Conservation (phyloP, 148 eudicot species). For the Dianthus caryophyllus region DNA sequence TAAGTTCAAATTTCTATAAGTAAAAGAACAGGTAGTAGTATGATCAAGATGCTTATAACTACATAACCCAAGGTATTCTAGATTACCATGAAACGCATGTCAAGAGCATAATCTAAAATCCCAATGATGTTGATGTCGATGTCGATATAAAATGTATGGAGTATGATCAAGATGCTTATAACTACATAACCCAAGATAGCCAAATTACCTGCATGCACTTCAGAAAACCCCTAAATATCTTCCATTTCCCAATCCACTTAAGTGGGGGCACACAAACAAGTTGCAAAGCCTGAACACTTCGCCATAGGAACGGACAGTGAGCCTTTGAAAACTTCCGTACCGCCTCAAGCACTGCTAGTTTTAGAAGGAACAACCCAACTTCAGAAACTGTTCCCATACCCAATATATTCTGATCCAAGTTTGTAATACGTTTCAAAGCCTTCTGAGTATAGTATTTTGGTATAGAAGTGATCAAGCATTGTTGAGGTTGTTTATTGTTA, state of each 20-base stretch:
- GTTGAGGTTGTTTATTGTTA: slow-evolving; percentile 24
- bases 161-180: too few relatives aligned
- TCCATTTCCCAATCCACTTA: slow-evolving; percentile 57
- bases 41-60: too few relatives aligned
- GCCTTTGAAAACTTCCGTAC: slow-evolving; percentile 49
- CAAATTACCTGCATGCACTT: slow-evolving; percentile 50
- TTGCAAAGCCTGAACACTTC: slow-evolving; percentile 54
- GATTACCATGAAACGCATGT: background rate
- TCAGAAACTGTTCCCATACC: slow-evolving; percentile 35
- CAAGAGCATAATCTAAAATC: background rate
- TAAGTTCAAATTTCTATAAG: too few relatives aligned
- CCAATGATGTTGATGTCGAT: background rate
- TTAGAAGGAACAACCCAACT: slow-evolving; percentile 40
- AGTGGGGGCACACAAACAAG: slow-evolving; percentile 46
- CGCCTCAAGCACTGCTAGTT: slow-evolving; percentile 45
- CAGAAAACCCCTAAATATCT: slow-evolving; percentile 33
- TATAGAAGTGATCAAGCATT: slow-evolving; percentile 35
- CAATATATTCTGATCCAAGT: slow-evolving; percentile 31
- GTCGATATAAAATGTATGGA: background rate
- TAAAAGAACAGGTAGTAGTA: too few relatives aligned
- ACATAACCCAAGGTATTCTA: too few relatives aligned
- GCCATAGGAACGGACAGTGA: slow-evolving; percentile 52
- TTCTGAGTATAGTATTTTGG: slow-evolving; percentile 37
- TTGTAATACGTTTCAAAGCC: slow-evolving; percentile 33
- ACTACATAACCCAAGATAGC: too few relatives aligned